Evolutionary conservation across 2,329 filamentous ascomycete species (phyloP), one percentile per base, ranked within the genome.

Genomic region (Didymella segeticola): DNA sequence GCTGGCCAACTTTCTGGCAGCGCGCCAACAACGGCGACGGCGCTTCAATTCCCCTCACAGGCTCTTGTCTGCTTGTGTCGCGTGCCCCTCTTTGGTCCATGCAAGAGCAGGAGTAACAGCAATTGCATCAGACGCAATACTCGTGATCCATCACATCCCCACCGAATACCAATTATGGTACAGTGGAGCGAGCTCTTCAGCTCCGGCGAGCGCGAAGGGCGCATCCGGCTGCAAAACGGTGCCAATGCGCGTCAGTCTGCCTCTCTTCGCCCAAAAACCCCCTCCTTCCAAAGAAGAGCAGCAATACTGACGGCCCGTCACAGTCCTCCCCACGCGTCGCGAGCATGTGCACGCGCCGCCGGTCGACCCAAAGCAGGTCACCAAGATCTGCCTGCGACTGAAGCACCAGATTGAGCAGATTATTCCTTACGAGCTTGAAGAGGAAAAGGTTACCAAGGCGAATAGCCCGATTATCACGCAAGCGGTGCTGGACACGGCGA

Each of bases 341-440:
- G 80, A 85, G 61, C 82, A 84, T 11, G 72, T 80, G 1, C 77
- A 87, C 36, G 76, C 86, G 34, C 87, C 90, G 10, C 86, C 89
- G 23, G 86, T 93, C 29, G 85, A 90, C 1, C 82, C 93, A 11
- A 81, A 83, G 55, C 89, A 95, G 66, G 93, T 97, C 57, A 97
- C 93, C 57, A 93, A 93, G 72, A 83, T 96, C 50, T 93, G 93
- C 22, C 83, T 99, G 14, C 90, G 92, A 52, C 81, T 99, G 60
- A 96, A 93, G 67, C 91, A 96, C 71, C 86, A 96, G 64, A 87
- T 99, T 66, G 92, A 96, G 75, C 85, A 92, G 72, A 88, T 92
- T 49, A 85, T 99, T 22, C 90, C 93, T 1, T 97, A 91, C 78
- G 95, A 99, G 75, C 82, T 99, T 31, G 88, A 95, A 53, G 86